Evolutionary conservation across 2,329 filamentous ascomycete genomes (phyloP).

Genomic region (Colletotrichum euphorbiae): DNA sequence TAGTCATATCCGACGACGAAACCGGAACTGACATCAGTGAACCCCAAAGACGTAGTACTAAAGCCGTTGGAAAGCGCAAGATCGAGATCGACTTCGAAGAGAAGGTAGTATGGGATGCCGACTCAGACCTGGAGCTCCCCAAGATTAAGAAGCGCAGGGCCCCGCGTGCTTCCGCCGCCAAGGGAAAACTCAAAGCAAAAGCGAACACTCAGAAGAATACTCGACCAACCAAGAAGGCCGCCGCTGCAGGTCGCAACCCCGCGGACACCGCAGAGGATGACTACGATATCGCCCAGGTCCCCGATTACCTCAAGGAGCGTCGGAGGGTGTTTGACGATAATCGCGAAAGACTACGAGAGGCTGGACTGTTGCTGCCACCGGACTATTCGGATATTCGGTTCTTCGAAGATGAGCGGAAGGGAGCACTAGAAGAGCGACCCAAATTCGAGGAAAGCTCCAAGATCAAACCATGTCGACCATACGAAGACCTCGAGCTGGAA

Average conservation of each 20-base stretch:
- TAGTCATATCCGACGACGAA: slow-evolving; percentile 33
- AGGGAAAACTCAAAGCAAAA: slow-evolving; percentile 54
- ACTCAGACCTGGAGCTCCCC: slow-evolving; percentile 70
- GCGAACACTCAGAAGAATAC: slow-evolving; percentile 42
- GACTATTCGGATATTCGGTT: slow-evolving; percentile 81
- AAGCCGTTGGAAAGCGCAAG: slow-evolving; percentile 52
- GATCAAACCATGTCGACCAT: slow-evolving; percentile 74
- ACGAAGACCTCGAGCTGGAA: slow-evolving; percentile 79
- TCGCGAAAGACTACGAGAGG: slow-evolving; percentile 69
- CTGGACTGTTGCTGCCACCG: slow-evolving; percentile 81
- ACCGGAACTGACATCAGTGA: slow-evolving; percentile 10
- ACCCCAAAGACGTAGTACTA: not conserved
- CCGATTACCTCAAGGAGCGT: slow-evolving; percentile 79
- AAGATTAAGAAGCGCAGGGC: slow-evolving; percentile 71
- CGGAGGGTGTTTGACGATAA: slow-evolving; percentile 75
- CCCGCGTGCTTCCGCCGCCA: slow-evolving; percentile 54
- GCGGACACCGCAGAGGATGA: slow-evolving; percentile 53
- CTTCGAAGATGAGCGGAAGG: slow-evolving; percentile 68
- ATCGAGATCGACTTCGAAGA: slow-evolving; percentile 51
- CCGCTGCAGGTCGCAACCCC: slow-evolving; percentile 42
- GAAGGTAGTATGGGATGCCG: slow-evolving; percentile 67
- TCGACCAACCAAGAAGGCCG: slow-evolving; percentile 45
- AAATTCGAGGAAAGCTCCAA: slow-evolving; percentile 66
- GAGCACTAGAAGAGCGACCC: slow-evolving; percentile 73
- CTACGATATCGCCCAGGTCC: slow-evolving; percentile 69